Base-by-base conservation (phyloP, 2,329 filamentous ascomycete genomes). In the Epichloe gansuensis region DNA sequence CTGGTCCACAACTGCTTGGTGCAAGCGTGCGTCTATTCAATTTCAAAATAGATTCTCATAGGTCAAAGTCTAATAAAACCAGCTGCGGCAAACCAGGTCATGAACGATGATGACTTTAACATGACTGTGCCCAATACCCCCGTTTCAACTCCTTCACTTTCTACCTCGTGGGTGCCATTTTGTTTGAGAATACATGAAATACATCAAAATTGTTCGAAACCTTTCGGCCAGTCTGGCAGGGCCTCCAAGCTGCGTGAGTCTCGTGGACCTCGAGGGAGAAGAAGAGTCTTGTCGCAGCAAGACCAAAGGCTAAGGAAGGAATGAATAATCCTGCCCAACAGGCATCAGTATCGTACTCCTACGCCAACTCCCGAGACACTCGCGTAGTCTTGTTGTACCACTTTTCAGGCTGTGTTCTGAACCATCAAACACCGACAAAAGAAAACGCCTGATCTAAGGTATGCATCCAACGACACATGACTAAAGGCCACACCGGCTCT, bases 381-480 rank as follows among this genome's bases (percentile, higher is more conserved):
- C 17, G 48, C 17, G 42, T 46, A 25, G 48, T 31, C 48, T 35
- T 28, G 44, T 48, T 31, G 12, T n/a, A n/a, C 23, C 42, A 23
- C 31, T 45, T 35, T 34, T 37, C 8, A 41, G 23, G 15, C 42
- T 43, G 28, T 17, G 25, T 42, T 42, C 35, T 31, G 34, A 53
- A 41, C 28, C 35, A 34, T 41, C 31, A 50, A 51, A 25, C 8
- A 21, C 17, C 17, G 23, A 46, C 51, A 45, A 45, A 50, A 28
- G 37, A 56, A 55, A 54, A 54, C 42, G 50, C 50, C 44, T 23
- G 17, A 23, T 17, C 31, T 39, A 34, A 34, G 39, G n/a, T 51
- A 53, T 55, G 41, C 51, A 51, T 48, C 41, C 43, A 51, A 56
- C 50, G 39, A 28, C 35, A 38, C 43, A 52, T 21, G 17, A 4